These are phyloP conservation scores for Coemansia biformis DNA, from an alignment of 192 early-diverging fungal genomes.

Conservation along the genomic window DNA sequence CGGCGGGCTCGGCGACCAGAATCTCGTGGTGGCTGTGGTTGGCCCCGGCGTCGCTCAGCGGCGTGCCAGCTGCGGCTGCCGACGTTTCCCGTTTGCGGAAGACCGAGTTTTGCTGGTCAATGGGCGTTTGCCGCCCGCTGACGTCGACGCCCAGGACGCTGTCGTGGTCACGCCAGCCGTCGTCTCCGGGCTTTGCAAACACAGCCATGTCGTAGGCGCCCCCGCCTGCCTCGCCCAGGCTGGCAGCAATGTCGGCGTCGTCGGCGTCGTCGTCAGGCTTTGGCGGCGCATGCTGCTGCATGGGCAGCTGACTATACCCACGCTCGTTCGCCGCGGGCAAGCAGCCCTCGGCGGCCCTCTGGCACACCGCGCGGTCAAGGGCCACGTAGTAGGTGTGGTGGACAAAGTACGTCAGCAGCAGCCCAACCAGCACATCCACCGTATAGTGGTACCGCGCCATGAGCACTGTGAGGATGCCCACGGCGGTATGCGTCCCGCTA, in stretches of 20 bases:
- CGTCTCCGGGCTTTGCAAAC: constrained; percentile 9
- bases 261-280: too few relatives aligned
- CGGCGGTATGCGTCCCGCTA: constrained; percentile 24
- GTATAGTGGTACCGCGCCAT: constrained; percentile 58
- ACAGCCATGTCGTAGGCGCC: constrained; percentile 27
- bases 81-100: constrained; percentile 31
- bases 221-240: too few relatives aligned
- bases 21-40: constrained; percentile 15
- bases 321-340: neutral
- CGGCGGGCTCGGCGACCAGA: constrained; percentile 1
- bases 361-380: constrained; percentile 26
- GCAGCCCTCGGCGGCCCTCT: neutral
- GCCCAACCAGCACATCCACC: constrained; percentile 55
- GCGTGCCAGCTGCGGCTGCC: too few relatives aligned
- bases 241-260: too few relatives aligned
- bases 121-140: neutral
- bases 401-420: constrained; percentile 53
- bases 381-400: constrained; percentile 56
- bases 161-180: constrained; percentile 27
- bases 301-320: too few relatives aligned
- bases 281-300: too few relatives aligned
- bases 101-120: neutral
- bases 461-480: constrained; percentile 52
- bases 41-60: too few relatives aligned
- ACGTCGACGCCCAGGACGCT: constrained; percentile 31